Conservation (phyloP, 495 filamentous ascomycete species). For the Neurospora hispaniola region DNA sequence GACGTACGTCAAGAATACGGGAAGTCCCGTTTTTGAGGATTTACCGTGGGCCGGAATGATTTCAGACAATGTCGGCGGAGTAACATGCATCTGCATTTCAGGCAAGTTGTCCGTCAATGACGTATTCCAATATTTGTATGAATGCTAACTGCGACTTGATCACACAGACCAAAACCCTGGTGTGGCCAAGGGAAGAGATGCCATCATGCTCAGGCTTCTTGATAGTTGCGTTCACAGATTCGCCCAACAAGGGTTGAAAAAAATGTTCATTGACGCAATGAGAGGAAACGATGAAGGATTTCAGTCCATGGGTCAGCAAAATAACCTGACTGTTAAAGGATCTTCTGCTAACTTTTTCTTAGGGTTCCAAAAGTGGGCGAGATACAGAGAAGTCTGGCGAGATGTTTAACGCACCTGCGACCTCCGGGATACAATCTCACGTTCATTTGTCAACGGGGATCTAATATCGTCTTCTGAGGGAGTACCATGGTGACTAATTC, state of each 20-base stretch:
- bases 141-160: background rate
- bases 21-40: slow-evolving; percentile 42
- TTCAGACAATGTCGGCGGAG: slow-evolving; percentile 45
- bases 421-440: background rate
- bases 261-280: slow-evolving; percentile 35
- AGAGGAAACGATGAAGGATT: slow-evolving; percentile 35
- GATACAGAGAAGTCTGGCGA: slow-evolving; percentile 38
- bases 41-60: slow-evolving; percentile 49
- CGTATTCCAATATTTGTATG: background rate
- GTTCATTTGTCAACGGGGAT: background rate
- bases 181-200: slow-evolving; percentile 27
- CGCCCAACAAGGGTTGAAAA: slow-evolving; percentile 28
- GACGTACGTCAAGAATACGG: slow-evolving; percentile 42
- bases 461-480: background rate
- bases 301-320: slow-evolving; percentile 33
- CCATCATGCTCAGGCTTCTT: slow-evolving; percentile 36
- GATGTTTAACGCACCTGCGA: slow-evolving; percentile 13
- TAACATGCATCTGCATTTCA: slow-evolving; percentile 49
- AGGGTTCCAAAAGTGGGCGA: slow-evolving; percentile 42
- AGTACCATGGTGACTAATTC: background rate
- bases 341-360: background rate
- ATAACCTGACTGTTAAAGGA: background rate
- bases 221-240: slow-evolving; percentile 32
- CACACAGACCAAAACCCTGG: slow-evolving; percentile 22
- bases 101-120: slow-evolving; percentile 23